Conservation (phyloP, 805 yeast species). For the Candida jianshihensis region DNA sequence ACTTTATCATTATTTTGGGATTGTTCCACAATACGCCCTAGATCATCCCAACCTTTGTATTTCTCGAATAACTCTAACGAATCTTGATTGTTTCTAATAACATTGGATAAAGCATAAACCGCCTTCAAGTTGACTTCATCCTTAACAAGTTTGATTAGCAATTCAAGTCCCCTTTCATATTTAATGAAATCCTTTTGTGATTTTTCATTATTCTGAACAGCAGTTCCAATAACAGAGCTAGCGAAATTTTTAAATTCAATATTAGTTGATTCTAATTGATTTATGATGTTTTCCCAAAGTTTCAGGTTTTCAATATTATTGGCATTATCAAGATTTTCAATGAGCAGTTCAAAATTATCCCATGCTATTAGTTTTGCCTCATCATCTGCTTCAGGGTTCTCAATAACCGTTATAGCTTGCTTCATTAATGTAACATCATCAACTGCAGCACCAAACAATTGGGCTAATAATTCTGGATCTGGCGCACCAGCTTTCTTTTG, state of each 20-base stretch:
- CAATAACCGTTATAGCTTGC: constrained; percentile 58
- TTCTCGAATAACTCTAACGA: constrained; percentile 51
- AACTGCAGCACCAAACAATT: constrained; percentile 60
- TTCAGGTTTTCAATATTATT: constrained; percentile 80
- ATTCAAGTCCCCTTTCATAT: constrained; percentile 39
- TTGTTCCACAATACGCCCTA: constrained; percentile 27
- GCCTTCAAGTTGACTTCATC: constrained; percentile 47
- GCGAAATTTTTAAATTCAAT: constrained; percentile 48
- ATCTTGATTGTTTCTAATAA: constrained; percentile 58
- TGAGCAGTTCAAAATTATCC: constrained; percentile 88
- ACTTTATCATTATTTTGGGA: constrained; percentile 29
- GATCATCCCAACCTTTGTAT: constrained; percentile 55
- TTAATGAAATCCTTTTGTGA: constrained; percentile 62
- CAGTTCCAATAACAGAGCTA: constrained; percentile 77
- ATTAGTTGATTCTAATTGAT: constrained; percentile 38
- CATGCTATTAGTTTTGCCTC: constrained; percentile 70
- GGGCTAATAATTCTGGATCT: constrained; percentile 72
- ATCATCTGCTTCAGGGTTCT: constrained; percentile 47
- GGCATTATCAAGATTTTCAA: constrained; percentile 92
- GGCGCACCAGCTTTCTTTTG: constrained; percentile 56
- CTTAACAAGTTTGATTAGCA: constrained; percentile 36
- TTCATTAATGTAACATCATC: constrained; percentile 90
- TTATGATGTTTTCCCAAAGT: constrained; percentile 71
- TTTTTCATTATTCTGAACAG: constrained; percentile 83
- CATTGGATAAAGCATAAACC: constrained; percentile 69